Evolutionary conservation across 257 asterid species (phyloP).

Genomic region (Echites panduratus): DNA sequence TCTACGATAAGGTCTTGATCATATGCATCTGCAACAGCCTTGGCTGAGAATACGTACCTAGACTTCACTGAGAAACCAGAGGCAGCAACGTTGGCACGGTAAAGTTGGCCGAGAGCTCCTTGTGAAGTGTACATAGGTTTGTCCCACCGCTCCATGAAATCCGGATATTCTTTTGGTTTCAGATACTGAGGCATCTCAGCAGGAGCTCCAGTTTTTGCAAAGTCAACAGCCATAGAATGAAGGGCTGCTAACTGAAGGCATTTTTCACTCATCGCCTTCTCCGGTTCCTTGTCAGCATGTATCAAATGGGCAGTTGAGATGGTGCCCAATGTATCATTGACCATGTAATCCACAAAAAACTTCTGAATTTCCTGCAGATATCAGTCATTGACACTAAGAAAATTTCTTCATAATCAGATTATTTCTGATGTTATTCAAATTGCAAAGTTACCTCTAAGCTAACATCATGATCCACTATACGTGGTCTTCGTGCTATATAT

Average conservation of each 20-base stretch:
- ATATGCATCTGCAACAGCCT: constrained; percentile 35
- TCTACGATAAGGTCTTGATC: constrained; percentile 62
- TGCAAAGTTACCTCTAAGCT: constrained; percentile 56
- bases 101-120: constrained; percentile 70
- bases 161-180: constrained; percentile 78
- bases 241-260: constrained; percentile 83
- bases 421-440: not conserved
- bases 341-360: constrained; percentile 86
- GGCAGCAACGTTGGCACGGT: constrained; percentile 45
- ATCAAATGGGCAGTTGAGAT: constrained; percentile 87
- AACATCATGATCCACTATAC: constrained; percentile 84
- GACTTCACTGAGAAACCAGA: constrained; percentile 28
- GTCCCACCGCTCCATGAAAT: constrained; percentile 90
- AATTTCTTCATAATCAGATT: not conserved
- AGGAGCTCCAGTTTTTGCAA: constrained; percentile 89
- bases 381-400: constrained; percentile 3
- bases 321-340: constrained; percentile 75
- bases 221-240: constrained; percentile 98
- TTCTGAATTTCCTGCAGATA: constrained; percentile 74
- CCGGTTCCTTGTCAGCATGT: constrained; percentile 82
- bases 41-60: constrained; percentile 11
- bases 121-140: constrained; percentile 71
- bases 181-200: constrained; percentile 83
- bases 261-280: constrained; percentile 65
- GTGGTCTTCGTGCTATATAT: constrained; percentile 78